phyloP scores from a whole-genome alignment of 345 rosid genomes.

The Citrus glauca region DNA sequence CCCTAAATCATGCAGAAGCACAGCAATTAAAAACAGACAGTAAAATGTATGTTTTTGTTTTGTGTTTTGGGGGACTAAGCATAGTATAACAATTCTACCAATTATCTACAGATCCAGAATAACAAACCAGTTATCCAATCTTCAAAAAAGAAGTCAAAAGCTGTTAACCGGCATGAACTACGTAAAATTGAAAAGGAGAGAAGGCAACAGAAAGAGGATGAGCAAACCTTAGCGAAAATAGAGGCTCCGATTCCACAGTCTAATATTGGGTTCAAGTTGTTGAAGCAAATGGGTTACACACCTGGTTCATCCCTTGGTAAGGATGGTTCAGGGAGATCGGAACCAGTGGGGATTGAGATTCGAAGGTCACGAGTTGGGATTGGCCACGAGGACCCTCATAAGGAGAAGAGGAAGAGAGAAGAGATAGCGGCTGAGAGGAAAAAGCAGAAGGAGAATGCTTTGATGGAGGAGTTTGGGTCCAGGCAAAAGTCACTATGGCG shows the following conservation, averaged over 20 bases:
- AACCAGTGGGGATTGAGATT: constrained; percentile 79
- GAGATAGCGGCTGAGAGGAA: constrained; percentile 55
- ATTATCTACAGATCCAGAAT: constrained; percentile 35
- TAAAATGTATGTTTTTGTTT: not conserved
- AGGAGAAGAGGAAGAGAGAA: constrained; percentile 76
- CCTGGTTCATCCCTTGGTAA: constrained; percentile 90
- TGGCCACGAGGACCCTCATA: constrained; percentile 76
- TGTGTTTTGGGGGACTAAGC: not conserved
- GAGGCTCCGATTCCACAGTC: constrained; percentile 81
- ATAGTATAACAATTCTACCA: not conserved
- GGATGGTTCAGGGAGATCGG: constrained; percentile 64
- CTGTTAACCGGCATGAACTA: constrained; percentile 64
- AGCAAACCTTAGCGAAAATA: constrained; percentile 58
- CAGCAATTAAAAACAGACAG: not conserved
- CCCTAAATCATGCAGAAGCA: not conserved
- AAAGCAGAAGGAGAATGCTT: constrained; percentile 49
- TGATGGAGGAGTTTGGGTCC: constrained; percentile 79
- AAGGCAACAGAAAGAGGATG: constrained; percentile 75
- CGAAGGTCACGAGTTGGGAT: constrained; percentile 85
- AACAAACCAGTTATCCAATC: constrained; percentile 33
- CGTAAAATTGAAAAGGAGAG: constrained; percentile 70
- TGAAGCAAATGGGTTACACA: constrained; percentile 89
- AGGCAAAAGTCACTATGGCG: constrained; percentile 84
- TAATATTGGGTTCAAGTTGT: constrained; percentile 82
- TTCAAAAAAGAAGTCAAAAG: constrained; percentile 62